phyloP scores from a whole-genome alignment of 306 rosid genomes.

The Corylus avellana region DNA sequence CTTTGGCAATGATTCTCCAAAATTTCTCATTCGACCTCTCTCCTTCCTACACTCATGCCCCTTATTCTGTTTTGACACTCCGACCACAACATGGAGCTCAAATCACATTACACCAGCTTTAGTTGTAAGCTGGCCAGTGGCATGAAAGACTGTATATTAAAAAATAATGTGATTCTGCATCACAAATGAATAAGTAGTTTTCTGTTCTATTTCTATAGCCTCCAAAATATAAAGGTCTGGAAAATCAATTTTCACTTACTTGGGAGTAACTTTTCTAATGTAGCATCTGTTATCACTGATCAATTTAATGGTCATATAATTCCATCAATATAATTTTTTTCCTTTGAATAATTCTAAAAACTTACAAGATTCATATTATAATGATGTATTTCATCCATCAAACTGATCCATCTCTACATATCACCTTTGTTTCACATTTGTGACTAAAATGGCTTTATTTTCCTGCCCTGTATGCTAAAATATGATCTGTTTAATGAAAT shows the following conservation, averaged over 20 bases:
- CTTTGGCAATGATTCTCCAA: conserved; percentile 43
- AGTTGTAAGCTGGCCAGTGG: conserved; percentile 2
- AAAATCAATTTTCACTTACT: not conserved
- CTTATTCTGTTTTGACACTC: conserved; percentile 46
- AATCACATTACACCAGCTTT: conserved; percentile 31
- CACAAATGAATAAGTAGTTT: not conserved
- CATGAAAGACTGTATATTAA: not conserved
- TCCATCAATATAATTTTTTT: not conserved
- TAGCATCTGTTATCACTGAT: not conserved
- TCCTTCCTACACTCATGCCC: conserved; percentile 53
- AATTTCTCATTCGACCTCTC: conserved; percentile 48
- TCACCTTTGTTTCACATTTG: not conserved
- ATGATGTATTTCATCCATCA: not conserved
- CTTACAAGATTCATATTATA: not conserved
- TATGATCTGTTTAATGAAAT: not conserved
- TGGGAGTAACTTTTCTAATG: not conserved
- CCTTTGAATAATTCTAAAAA: not conserved
- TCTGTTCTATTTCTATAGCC: not conserved
- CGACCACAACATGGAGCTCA: conserved; percentile 63
- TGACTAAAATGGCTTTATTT: not conserved
- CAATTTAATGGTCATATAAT: not conserved
- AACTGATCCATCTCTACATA: not conserved
- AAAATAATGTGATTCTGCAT: conserved; percentile 19
- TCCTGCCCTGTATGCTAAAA: not conserved
- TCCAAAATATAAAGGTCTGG: not conserved